Evolutionary conservation across 108 stramenopile genomes (phyloP).

Genomic region (Fistulifera pelliculosa): DNA sequence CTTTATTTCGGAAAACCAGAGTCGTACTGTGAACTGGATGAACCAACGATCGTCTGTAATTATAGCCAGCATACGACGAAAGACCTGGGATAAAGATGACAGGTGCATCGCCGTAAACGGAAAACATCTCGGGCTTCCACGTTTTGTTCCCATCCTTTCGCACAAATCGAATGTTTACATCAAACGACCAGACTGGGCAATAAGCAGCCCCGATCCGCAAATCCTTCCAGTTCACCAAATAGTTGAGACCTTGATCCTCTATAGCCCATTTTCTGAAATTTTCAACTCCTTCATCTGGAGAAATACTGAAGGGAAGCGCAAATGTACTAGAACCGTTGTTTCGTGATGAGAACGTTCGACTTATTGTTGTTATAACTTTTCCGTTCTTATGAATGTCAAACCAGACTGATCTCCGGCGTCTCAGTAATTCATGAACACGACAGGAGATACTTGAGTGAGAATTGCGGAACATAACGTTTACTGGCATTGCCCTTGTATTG

Average conservation of each 20-base stretch:
- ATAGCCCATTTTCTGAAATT: conserved; percentile 64
- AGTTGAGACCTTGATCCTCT: conserved; percentile 59
- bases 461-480: too few species aligned
- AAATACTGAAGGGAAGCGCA: conserved; percentile 57
- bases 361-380: too few species aligned
- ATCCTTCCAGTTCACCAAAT: conserved; percentile 37
- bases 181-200: conserved; percentile 72
- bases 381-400: too few species aligned
- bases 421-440: too few species aligned
- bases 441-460: too few species aligned
- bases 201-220: conserved; percentile 44
- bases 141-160: conserved; percentile 9
- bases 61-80: conserved; percentile 63
- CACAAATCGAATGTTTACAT: conserved; percentile 61
- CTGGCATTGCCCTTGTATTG: too few species aligned
- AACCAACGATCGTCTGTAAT: conserved; percentile 60
- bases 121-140: conserved; percentile 53
- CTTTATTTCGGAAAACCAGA: conserved; percentile 60
- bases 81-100: conserved; percentile 64
- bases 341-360: too few species aligned
- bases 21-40: conserved; percentile 72
- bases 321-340: conserved; percentile 23
- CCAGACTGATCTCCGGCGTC: too few species aligned
- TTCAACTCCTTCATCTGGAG: conserved; percentile 57
- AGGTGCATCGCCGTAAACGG: conserved; percentile 23